Conservation (phyloP, 768 basidiomycete species). For the Termitomyces eurrhizus region DNA sequence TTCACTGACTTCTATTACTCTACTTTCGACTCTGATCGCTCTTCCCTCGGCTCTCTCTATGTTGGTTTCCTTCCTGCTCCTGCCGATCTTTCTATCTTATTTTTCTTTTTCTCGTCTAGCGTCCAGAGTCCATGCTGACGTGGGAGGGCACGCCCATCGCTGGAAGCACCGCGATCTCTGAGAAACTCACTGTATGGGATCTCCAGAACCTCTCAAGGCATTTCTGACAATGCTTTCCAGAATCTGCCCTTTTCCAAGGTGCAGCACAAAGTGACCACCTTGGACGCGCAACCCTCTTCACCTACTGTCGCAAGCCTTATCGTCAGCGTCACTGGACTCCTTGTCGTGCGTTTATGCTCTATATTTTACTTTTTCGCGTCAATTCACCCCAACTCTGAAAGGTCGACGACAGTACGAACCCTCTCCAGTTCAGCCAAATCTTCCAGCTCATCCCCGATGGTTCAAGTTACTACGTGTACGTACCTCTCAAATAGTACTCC, state of each 20-base stretch:
- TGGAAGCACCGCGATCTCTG: slow-evolving; percentile 52
- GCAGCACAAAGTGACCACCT: slow-evolving; percentile 73
- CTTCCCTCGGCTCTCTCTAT: slow-evolving; percentile 61
- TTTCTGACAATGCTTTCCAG: slow-evolving; percentile 30
- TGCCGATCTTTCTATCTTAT: slow-evolving; percentile 22
- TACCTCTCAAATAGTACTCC: slow-evolving; percentile 8
- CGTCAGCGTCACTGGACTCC: slow-evolving; percentile 86
- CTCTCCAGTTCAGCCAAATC: slow-evolving; percentile 87
- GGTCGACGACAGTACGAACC: slow-evolving; percentile 79
- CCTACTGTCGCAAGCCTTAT: slow-evolving; percentile 50
- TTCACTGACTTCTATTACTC: slow-evolving; percentile 83
- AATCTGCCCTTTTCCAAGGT: slow-evolving; percentile 79
- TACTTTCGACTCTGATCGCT: slow-evolving; percentile 67
- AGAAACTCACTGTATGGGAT: slow-evolving; percentile 65
- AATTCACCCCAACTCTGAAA: slow-evolving; percentile 24
- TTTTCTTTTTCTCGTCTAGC: slow-evolving; percentile 38
- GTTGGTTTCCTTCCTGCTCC: slow-evolving; percentile 44
- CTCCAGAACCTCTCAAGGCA: neutral
- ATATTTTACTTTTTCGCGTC: neutral
- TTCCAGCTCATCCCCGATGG: slow-evolving; percentile 88
- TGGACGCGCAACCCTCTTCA: slow-evolving; percentile 86
- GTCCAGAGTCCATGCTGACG: slow-evolving; percentile 77
- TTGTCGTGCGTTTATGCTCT: slow-evolving; percentile 49
- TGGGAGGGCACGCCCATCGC: slow-evolving; percentile 65
- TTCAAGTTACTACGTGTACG: slow-evolving; percentile 80